phyloP scores from a whole-genome alignment of 371 early-diverging fungal species.

The Nematocida displodere region DNA sequence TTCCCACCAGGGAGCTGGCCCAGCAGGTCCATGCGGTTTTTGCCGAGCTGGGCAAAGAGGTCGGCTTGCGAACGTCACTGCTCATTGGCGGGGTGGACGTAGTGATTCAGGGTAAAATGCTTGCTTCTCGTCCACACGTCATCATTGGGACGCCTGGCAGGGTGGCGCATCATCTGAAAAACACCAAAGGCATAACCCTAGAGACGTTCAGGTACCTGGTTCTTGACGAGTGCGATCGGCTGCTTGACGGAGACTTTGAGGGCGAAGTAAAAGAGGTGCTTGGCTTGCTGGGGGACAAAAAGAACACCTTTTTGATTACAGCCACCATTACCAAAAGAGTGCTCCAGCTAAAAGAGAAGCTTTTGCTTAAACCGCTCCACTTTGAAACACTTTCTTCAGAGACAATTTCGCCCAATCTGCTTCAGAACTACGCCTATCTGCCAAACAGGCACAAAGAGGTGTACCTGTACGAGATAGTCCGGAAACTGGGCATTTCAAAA shows the following conservation, averaged over 20 bases:
- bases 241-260: slow-evolving; percentile 88
- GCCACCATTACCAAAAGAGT: slow-evolving; percentile 96
- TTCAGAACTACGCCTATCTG: slow-evolving; percentile 80
- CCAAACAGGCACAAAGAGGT: slow-evolving; percentile 82
- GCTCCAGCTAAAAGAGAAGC: slow-evolving; percentile 74
- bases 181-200: slow-evolving; percentile 73
- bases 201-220: slow-evolving; percentile 79
- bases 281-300: slow-evolving; percentile 83
- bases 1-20: slow-evolving; percentile 90
- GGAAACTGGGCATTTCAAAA: slow-evolving; percentile 68
- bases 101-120: slow-evolving; percentile 78
- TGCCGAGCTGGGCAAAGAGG: slow-evolving; percentile 75
- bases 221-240: slow-evolving; percentile 94
- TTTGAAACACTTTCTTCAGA: slow-evolving; percentile 78
- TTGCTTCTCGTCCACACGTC: slow-evolving; percentile 85
- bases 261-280: slow-evolving; percentile 82
- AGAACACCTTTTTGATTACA: slow-evolving; percentile 83
- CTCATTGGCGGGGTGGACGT: slow-evolving; percentile 88
- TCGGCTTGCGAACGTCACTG: slow-evolving; percentile 75
- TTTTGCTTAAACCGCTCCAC: slow-evolving; percentile 80
- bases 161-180: slow-evolving; percentile 80
- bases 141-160: slow-evolving; percentile 94
- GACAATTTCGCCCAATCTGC: slow-evolving; percentile 75
- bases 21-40: slow-evolving; percentile 89
- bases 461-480: slow-evolving; percentile 70